Evolutionary conservation across 2,329 filamentous ascomycete species (phyloP).

Genomic region (Colletotrichum godetiae): DNA sequence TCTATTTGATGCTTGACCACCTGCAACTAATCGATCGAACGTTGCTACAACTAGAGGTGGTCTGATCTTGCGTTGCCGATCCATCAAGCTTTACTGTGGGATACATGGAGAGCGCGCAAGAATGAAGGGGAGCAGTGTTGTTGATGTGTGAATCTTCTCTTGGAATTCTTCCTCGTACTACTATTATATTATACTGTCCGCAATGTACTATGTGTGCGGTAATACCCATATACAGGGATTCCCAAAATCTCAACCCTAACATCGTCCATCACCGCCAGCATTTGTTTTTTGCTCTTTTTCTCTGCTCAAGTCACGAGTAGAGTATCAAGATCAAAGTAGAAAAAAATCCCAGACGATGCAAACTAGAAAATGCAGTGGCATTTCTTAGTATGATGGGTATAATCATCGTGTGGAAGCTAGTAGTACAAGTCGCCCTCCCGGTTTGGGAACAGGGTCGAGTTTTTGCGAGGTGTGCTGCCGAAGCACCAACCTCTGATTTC

Average conservation of each 20-base stretch:
- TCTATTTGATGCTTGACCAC: slow-evolving; percentile 23
- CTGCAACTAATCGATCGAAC: slow-evolving; percentile 24
- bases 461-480: neutral
- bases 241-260: neutral
- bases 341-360: slow-evolving; percentile 18
- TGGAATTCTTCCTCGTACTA: slow-evolving; percentile 5
- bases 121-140: too few relatives aligned
- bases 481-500: neutral
- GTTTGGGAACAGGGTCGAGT: neutral
- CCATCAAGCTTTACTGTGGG: too few relatives aligned
- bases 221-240: neutral
- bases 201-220: slow-evolving; percentile 20
- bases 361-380: slow-evolving; percentile 22
- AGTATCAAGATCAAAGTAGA: neutral
- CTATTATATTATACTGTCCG: slow-evolving; percentile 29
- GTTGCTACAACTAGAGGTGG: neutral
- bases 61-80: neutral
- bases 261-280: neutral
- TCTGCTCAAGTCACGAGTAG: neutral
- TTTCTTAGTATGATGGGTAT: slow-evolving; percentile 29
- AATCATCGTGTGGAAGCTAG: slow-evolving; percentile 32
- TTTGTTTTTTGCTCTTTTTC: neutral
- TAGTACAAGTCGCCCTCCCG: slow-evolving; percentile 28
- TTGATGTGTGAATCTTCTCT: too few relatives aligned
- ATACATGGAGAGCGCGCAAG: too few relatives aligned